Percentiles rank a stretch among this genome's conserved stretches.
Evolutionary conservation across 345 rosid genomes (phyloP).

Genomic region (Microthlaspi erraticum): DNA sequence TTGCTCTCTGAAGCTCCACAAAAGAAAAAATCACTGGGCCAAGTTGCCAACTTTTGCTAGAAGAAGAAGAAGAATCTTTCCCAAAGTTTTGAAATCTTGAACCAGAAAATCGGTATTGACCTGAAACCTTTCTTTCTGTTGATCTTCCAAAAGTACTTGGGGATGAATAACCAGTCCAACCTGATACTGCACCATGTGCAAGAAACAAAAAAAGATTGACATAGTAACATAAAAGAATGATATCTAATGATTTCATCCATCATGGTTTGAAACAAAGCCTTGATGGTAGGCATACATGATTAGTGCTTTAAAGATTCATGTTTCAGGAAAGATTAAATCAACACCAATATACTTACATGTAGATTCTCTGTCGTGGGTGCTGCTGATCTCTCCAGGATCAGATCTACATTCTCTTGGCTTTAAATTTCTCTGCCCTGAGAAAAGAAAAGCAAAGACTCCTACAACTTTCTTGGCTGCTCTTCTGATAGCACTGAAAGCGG

Average conservation of each 20-base stretch:
- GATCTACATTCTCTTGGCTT: conserved; percentile 40
- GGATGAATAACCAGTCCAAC: conserved; percentile 56
- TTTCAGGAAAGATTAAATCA: conserved; percentile 18
- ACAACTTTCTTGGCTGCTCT: conserved; percentile 57
- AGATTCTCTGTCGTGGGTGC: conserved; percentile 39
- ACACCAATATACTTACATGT: conserved; percentile 60
- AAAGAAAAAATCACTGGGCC: conserved; percentile 54
- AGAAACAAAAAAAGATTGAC: not conserved
- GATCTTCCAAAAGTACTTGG: conserved; percentile 54
- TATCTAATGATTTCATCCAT: conserved; percentile 16
- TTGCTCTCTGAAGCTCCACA: conserved; percentile 75
- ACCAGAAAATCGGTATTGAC: conserved; percentile 52
- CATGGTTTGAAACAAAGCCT: not conserved
- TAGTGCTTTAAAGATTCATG: conserved; percentile 10
- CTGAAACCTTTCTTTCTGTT: conserved; percentile 49
- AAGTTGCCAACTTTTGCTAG: conserved; percentile 49
- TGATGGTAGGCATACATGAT: conserved; percentile 16
- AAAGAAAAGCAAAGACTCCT: conserved; percentile 48
- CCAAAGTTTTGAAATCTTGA: conserved; percentile 34
- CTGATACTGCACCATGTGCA: conserved; percentile 45
- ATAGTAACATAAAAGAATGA: not conserved
- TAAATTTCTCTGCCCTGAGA: conserved; percentile 40
- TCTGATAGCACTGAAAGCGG: conserved; percentile 40
- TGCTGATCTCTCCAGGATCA: conserved; percentile 38
- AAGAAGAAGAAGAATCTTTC: conserved; percentile 51